Conservation (phyloP, 1,284 basidiomycete species). For the Boletus sp. region DNA sequence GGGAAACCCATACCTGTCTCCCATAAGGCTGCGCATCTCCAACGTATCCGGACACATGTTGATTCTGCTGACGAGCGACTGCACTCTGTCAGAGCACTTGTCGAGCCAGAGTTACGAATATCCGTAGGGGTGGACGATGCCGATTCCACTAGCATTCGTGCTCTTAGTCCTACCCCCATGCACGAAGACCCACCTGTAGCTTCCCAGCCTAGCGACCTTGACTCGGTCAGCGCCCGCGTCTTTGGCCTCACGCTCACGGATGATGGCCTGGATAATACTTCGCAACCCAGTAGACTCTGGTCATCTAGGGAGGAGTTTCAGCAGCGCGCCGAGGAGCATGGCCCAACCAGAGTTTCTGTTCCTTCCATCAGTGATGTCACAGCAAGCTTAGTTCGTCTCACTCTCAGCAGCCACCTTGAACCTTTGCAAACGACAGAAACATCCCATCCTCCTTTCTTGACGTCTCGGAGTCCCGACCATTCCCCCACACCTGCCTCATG, state of each 20-base stretch:
- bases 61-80: background rate
- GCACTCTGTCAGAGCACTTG: background rate
- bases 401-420: no score
- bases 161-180: background rate
- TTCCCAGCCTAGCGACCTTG: background rate
- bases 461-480: no score
- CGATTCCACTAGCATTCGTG: background rate
- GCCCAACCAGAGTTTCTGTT: background rate
- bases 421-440: no score
- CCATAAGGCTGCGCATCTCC: background rate
- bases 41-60: background rate
- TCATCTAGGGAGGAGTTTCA: constrained; percentile 4
- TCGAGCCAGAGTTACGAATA: background rate
- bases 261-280: background rate
- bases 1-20: background rate
- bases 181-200: background rate
- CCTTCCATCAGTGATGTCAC: background rate
- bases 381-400: background rate
- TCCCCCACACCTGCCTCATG: no score
- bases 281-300: background rate
- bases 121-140: background rate
- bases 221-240: background rate
- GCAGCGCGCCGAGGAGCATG: background rate
- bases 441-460: no score
- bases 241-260: background rate